Conservation (phyloP, 495 filamentous ascomycete species). For the Aspergillus homomorphus region DNA sequence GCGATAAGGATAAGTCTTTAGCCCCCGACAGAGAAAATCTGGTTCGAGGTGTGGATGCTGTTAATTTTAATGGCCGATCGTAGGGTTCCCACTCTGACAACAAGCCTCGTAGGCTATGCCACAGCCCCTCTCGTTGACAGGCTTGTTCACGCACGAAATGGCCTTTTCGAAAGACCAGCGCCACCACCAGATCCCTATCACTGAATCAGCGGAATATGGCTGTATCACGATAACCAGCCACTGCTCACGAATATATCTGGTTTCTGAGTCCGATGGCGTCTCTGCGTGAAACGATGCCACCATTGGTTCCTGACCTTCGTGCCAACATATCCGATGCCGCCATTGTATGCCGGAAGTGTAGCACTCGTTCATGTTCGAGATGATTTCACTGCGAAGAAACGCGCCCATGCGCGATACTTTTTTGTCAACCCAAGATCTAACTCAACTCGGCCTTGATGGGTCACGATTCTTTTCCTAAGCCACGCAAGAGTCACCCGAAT, state of each 20-base stretch:
- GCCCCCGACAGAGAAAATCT: slow-evolving; percentile 2
- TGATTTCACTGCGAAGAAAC: too few species aligned
- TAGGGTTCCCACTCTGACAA: not conserved
- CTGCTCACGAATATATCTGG: too few species aligned
- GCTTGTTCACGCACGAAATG: not conserved
- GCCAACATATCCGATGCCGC: too few species aligned
- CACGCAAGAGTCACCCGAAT: not conserved
- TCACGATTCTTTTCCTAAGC: not conserved
- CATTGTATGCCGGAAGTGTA: too few species aligned
- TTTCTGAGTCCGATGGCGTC: too few species aligned
- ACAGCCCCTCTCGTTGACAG: not conserved
- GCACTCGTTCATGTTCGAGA: too few species aligned
- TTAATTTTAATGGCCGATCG: slow-evolving; percentile 4
- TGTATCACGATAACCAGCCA: too few species aligned
- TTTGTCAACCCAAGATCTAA: too few species aligned
- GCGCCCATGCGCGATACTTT: too few species aligned
- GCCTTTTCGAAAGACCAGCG: not conserved
- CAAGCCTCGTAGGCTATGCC: not conserved
- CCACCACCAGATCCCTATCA: not conserved
- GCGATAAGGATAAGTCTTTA: slow-evolving; percentile 9
- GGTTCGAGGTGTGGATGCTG: not conserved
- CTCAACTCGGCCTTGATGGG: not conserved
- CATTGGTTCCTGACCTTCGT: too few species aligned
- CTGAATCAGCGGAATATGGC: not conserved
- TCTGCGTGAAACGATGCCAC: too few species aligned